Evolutionary conservation across 768 basidiomycete genomes (phyloP).

Genomic region (Amylocystis lapponica): DNA sequence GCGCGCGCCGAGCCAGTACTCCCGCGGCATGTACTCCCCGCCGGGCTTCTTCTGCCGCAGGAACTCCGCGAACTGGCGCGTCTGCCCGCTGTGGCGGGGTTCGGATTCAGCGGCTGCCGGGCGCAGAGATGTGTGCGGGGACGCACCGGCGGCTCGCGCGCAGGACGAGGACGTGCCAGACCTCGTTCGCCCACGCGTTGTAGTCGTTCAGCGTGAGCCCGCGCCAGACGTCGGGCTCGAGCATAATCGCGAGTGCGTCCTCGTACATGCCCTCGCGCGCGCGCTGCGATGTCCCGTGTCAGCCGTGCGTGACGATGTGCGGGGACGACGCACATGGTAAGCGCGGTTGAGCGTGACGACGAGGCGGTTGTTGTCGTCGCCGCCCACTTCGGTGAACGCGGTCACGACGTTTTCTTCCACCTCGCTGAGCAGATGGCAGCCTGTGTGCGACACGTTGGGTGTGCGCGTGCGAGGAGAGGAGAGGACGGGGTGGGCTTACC

Average conservation of each 20-base stretch:
- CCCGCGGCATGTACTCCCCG: constrained; percentile 46
- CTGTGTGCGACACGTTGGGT: too few species aligned
- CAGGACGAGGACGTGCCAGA: constrained; percentile 73
- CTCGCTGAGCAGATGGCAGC: constrained; percentile 57
- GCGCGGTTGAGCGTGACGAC: constrained; percentile 60
- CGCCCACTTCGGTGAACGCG: constrained; percentile 54
- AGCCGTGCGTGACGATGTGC: not conserved
- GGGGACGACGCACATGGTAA: constrained; percentile 43
- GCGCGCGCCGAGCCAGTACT: constrained; percentile 47
- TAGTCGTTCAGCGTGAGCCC: constrained; percentile 62
- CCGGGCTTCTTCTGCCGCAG: constrained; percentile 55
- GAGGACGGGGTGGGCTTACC: constrained; percentile 36
- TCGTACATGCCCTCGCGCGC: constrained; percentile 67
- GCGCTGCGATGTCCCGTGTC: constrained; percentile 35
- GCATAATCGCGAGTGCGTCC: constrained; percentile 52
- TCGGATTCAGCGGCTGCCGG: not conserved
- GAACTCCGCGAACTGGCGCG: constrained; percentile 58
- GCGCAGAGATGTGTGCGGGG: constrained; percentile 3
- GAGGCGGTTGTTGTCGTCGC: constrained; percentile 57
- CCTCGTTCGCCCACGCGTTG: constrained; percentile 63
- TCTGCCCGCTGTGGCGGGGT: constrained; percentile 58
- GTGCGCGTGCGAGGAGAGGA: constrained; percentile 7
- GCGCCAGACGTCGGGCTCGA: constrained; percentile 68
- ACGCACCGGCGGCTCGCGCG: constrained; percentile 64
- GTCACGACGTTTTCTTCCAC: constrained; percentile 68